phyloP scores from a whole-genome alignment of 129 eudicot species.

The Flaveria ramosissima region DNA sequence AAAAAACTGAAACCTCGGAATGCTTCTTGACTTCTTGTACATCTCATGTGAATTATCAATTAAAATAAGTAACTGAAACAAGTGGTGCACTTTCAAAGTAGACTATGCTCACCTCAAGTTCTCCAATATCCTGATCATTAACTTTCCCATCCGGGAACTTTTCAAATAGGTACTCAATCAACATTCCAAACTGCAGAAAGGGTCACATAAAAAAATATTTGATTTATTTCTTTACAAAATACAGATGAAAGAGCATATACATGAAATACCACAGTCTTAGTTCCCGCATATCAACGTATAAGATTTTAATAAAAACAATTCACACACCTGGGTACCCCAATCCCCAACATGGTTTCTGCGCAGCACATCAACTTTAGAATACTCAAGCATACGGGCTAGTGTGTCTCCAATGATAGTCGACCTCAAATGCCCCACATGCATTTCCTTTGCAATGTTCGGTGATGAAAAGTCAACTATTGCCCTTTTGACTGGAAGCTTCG shows the following conservation, averaged over 20 bases:
- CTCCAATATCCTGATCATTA: conserved; percentile 75
- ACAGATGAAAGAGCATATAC: not conserved
- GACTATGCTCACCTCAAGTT: conserved; percentile 69
- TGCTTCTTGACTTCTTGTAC: not conserved
- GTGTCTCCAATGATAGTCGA: conserved; percentile 96
- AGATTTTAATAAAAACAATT: not conserved
- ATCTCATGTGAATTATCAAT: not conserved
- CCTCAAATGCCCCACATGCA: conserved; percentile 94
- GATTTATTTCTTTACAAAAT: conserved; percentile 2
- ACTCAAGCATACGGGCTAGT: conserved; percentile 91
- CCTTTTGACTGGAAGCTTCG: conserved; percentile 67
- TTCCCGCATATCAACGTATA: not conserved
- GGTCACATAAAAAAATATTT: not conserved
- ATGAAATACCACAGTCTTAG: conserved; percentile 2
- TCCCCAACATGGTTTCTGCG: conserved; percentile 96
- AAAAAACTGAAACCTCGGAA: not conserved
- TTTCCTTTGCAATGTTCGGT: conserved; percentile 93
- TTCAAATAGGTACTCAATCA: conserved; percentile 83
- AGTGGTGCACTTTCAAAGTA: not conserved
- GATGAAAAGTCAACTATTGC: conserved; percentile 95
- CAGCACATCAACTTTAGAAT: conserved; percentile 83
- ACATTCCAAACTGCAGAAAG: conserved; percentile 96
- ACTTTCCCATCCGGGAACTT: conserved; percentile 70
- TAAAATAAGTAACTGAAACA: not conserved
- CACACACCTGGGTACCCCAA: conserved; percentile 92